Conservation (phyloP, 164 flowering plant species). For the Tetrastigma voinierianum region DNA sequence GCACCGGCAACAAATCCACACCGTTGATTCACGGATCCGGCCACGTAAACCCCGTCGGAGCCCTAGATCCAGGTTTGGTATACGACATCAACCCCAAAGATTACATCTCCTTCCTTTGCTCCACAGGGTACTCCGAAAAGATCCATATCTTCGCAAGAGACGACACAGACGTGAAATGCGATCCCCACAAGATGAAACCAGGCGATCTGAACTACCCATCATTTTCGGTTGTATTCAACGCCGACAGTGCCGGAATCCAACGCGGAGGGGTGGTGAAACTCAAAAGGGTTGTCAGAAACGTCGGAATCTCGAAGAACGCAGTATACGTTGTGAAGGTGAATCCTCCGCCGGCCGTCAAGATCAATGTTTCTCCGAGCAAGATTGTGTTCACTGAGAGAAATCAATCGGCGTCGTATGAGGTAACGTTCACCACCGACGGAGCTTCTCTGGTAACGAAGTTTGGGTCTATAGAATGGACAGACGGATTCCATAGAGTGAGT, state of each 20-base stretch:
- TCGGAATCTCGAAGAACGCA: conserved; percentile 47
- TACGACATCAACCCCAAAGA: conserved; percentile 54
- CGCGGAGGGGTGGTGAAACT: conserved; percentile 33
- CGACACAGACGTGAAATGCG: conserved; percentile 32
- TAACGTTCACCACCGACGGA: conserved; percentile 44
- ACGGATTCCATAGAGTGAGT: conserved; percentile 66
- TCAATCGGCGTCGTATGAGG: conserved; percentile 43
- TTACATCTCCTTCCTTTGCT: conserved; percentile 69
- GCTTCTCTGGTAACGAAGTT: conserved; percentile 20
- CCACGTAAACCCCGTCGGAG: conserved; percentile 80
- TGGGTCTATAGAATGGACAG: conserved; percentile 79
- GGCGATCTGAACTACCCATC: conserved; percentile 92
- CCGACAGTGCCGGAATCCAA: not conserved
- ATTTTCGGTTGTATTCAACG: conserved; percentile 59
- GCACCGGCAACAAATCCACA: conserved; percentile 58
- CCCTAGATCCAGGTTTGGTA: conserved; percentile 81
- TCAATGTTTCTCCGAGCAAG: conserved; percentile 61
- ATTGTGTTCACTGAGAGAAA: conserved; percentile 54
- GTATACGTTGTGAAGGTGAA: conserved; percentile 59
- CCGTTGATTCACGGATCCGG: conserved; percentile 84
- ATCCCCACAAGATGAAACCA: conserved; percentile 29
- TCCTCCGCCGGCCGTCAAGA: conserved; percentile 50
- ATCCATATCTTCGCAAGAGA: conserved; percentile 54
- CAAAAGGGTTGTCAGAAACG: conserved; percentile 68
- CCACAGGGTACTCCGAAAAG: conserved; percentile 42